Conservation (phyloP, 352 stramenopile genomes). For the Globisporangium splendens region DNA sequence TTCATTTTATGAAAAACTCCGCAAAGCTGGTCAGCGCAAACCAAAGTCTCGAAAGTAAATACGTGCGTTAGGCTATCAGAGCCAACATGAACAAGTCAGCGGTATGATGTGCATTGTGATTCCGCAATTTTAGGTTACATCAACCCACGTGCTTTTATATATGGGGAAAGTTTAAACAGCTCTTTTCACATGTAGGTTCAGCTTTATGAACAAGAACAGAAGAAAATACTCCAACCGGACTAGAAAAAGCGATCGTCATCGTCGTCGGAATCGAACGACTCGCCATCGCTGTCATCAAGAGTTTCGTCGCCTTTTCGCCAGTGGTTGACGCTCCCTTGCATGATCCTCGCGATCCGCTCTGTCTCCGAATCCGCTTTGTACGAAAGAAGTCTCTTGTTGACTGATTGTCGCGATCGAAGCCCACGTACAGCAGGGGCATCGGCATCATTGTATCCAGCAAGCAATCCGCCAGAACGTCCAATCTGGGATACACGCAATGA, state of each 20-base stretch:
- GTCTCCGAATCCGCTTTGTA: slow-evolving; percentile 52
- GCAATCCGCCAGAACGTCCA: neutral
- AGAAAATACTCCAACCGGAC: neutral
- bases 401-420: neutral
- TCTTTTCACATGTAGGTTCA: neutral
- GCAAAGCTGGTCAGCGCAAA: slow-evolving; percentile 52
- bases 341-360: slow-evolving; percentile 76
- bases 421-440: neutral
- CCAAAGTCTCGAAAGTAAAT: slow-evolving; percentile 38
- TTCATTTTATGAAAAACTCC: slow-evolving; percentile 79
- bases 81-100: no score
- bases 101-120: no score
- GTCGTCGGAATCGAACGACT: slow-evolving; percentile 23
- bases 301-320: slow-evolving; percentile 46
- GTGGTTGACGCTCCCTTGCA: slow-evolving; percentile 66
- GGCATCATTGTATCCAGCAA: neutral
- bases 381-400: neutral
- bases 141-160: no score
- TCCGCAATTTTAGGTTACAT: no score
- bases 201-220: no score
- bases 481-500: no score
- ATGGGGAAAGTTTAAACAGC: neutral
- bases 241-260: slow-evolving; percentile 24
- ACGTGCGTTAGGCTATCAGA: no score
- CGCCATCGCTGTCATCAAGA: slow-evolving; percentile 21